Percentiles rank a stretch among this genome's conserved stretches.
phyloP scores from a whole-genome alignment of 2,329 filamentous ascomycete species.

The Diaporthe aspalathi region DNA sequence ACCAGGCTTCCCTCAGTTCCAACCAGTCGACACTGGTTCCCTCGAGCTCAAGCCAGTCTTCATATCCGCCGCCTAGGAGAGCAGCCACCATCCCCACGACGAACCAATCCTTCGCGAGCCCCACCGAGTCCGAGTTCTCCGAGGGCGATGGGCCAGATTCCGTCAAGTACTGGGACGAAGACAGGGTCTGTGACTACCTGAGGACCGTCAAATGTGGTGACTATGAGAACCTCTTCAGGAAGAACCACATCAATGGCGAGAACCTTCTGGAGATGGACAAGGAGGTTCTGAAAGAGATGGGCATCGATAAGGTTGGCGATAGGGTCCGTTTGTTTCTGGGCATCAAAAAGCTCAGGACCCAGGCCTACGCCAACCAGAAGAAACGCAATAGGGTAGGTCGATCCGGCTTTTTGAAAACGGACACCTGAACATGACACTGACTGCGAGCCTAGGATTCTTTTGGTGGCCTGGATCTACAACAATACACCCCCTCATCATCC shows the following conservation, averaged over 20 bases:
- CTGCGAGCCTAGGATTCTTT: conserved; percentile 76
- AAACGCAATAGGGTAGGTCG: conserved; percentile 83
- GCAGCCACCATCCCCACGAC: conserved; percentile 60
- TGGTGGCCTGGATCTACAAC: conserved; percentile 75
- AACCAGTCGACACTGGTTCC: conserved; percentile 56
- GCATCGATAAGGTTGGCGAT: conserved; percentile 97
- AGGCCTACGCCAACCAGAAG: conserved; percentile 79
- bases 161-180: conserved; percentile 90
- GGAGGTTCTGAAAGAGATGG: conserved; percentile 95
- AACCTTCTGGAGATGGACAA: conserved; percentile 98
- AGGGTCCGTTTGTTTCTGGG: conserved; percentile 89
- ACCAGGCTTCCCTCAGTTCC: conserved; percentile 67
- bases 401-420: neutral
- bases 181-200: conserved; percentile 90
- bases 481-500: conserved; percentile 67
- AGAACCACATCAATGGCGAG: conserved; percentile 97
- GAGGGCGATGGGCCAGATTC: conserved; percentile 82
- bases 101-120: conserved; percentile 76
- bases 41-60: conserved; percentile 59
- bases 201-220: conserved; percentile 91
- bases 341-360: conserved; percentile 85
- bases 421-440: conserved; percentile 35
- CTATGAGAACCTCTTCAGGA: conserved; percentile 89
- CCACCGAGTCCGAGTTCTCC: conserved; percentile 93
- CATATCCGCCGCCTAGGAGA: conserved; percentile 64